A percentile compares a stretch with the other conserved stretches of the same genome.
Conservation (phyloP, 192 early-diverging fungal genomes). For the Mortierella hygrophila region DNA sequence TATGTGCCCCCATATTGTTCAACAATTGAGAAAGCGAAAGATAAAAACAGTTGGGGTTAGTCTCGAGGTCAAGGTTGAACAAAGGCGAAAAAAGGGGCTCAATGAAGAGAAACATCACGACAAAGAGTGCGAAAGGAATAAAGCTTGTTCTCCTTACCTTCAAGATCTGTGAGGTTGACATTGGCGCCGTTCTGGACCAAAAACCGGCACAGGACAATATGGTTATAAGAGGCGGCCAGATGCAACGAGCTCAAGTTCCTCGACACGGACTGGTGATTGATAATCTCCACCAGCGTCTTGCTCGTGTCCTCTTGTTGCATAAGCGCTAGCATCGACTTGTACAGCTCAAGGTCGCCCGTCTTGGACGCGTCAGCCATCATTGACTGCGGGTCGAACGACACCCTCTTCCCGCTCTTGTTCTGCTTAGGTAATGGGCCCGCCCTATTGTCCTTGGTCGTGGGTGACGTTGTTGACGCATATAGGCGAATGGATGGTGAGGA, state of each 20-base stretch:
- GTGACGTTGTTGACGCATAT: neutral
- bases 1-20: constrained; percentile 3
- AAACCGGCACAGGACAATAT: constrained; percentile 40
- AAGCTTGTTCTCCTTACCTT: constrained; percentile 49
- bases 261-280: constrained; percentile 47
- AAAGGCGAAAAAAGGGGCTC: neutral
- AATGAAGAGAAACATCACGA: constrained; percentile 30
- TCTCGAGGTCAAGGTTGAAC: neutral
- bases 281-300: constrained; percentile 31
- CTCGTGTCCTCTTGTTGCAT: constrained; percentile 13
- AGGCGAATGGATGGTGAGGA: constrained; percentile 51
- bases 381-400: constrained; percentile 44
- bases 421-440: constrained; percentile 5
- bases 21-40: neutral
- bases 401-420: constrained; percentile 21
- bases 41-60: neutral
- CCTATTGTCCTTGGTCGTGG: neutral
- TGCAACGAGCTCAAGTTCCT: constrained; percentile 45
- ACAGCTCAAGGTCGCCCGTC: constrained; percentile 41
- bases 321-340: constrained; percentile 30
- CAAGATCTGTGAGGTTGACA: constrained; percentile 67
- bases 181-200: constrained; percentile 40
- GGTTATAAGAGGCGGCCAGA: constrained; percentile 51
- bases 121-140: constrained; percentile 40
- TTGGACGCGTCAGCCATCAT: constrained; percentile 51